Evolutionary conservation across 352 stramenopile genomes (phyloP), one percentile per base, ranked within the genome.

Genomic region (Globisporangium irregulare): DNA sequence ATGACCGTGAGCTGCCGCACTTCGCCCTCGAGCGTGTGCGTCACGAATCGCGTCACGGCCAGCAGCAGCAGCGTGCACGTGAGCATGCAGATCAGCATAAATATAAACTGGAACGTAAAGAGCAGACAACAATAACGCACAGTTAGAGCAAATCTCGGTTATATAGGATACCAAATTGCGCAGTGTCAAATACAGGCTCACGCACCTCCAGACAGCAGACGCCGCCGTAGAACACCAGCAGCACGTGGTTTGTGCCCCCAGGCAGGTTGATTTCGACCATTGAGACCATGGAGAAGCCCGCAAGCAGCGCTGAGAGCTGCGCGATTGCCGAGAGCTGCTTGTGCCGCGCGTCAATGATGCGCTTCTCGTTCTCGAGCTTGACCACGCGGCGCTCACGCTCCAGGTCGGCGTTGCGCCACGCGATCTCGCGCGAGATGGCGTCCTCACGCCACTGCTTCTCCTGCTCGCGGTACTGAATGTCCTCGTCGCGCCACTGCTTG

Each of bases 391-490:
- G 78, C 69, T 90, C 81, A 43, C 87, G 84, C 71, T 91, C 78
- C 22, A 93, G 59, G 38, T 95, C 87, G 62, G 81, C 82, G 32
- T 83, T 77, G 7, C 87, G 80, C 87, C 87, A 93, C 64, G 86
- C 74, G 56, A 76, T 71, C 51, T 92, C 80, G 48, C 85, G 85
- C 48, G 71, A 71, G 55, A 93, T 83, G 2, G 82, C 74, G 69
- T 95, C 87, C 69, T 93, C 85, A 1, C 85, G 80, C 82, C 84
- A 93, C 72, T 95, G 87, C 65, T 89, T 92, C 71, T 92, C 75
- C 66, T 95, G 84, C 60, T 86, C 81, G 48, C 84, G 84, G 67
- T 90, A 72, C 50, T 89, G 66, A 14, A 93, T 32, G 70, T 95
- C 87, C 57, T 95, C 87, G 54, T 93, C 78, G 15, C 87, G 85